Percentiles rank a stretch among this genome's conserved stretches.
Conservation (phyloP, 2,329 filamentous ascomycete species). For the Fusarium zealandicum region DNA sequence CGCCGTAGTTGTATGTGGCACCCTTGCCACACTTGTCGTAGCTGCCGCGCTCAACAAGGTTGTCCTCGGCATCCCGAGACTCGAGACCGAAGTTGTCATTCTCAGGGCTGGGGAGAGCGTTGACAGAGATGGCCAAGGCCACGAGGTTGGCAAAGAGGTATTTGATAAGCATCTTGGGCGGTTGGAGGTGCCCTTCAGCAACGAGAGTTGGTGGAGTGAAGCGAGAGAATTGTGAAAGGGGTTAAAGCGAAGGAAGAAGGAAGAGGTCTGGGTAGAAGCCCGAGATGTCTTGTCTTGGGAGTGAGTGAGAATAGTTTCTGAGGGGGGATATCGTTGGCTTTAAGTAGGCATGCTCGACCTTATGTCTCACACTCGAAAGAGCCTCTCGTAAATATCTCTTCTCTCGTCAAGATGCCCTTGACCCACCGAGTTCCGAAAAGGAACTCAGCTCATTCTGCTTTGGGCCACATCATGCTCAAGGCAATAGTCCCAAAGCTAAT, state of each 20-base stretch:
- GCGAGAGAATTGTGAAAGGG: conserved; percentile 12
- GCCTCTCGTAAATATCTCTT: conserved; percentile 3
- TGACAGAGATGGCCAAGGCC: conserved; percentile 31
- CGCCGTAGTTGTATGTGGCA: conserved; percentile 16
- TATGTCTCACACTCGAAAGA: not conserved
- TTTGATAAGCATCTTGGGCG: conserved; percentile 36
- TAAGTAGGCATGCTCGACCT: conserved; percentile 18
- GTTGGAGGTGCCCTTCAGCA: conserved; percentile 17
- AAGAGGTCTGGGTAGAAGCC: conserved; percentile 17
- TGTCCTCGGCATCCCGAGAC: conserved; percentile 15
- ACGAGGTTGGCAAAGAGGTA: conserved; percentile 30
- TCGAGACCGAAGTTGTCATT: conserved; percentile 23
- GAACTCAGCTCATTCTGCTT: conserved; percentile 30
- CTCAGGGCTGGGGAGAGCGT: conserved; percentile 31
- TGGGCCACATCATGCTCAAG: conserved; percentile 19
- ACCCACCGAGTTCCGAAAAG: conserved; percentile 15
- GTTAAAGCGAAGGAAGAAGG: conserved; percentile 23
- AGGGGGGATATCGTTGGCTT: conserved; percentile 19
- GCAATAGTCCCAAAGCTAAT: conserved; percentile 33
- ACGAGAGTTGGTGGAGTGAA: conserved; percentile 11
- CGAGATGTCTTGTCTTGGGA: conserved; percentile 31
- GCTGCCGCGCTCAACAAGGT: conserved; percentile 13
- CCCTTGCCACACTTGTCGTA: conserved; percentile 17
- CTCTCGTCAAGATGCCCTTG: not conserved
- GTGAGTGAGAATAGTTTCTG: conserved; percentile 1